Conservation (phyloP, 2,329 filamentous ascomycete species). For the Alternaria postmessia region DNA sequence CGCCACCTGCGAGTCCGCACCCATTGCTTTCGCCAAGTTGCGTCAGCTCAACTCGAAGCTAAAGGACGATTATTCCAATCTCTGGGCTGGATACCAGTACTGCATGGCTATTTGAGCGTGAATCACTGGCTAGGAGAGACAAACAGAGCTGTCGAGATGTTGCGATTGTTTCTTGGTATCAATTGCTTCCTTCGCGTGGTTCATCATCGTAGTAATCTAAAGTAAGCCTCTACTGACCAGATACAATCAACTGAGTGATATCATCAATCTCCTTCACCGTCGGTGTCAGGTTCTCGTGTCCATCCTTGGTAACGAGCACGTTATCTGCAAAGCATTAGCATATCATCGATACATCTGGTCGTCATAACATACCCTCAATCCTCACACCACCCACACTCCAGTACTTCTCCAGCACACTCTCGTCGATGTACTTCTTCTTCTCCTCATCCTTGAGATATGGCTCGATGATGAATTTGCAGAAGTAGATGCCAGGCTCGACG, state of each 20-base stretch:
- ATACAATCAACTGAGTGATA: slow-evolving; percentile 63
- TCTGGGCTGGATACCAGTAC: slow-evolving; percentile 50
- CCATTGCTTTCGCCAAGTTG: slow-evolving; percentile 40
- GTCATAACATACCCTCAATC: slow-evolving; percentile 68
- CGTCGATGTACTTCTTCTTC: slow-evolving; percentile 71
- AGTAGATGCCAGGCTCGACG: slow-evolving; percentile 90
- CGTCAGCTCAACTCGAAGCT: slow-evolving; percentile 42
- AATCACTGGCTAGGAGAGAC: not conserved
- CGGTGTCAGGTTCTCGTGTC: slow-evolving; percentile 83
- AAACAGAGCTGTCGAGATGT: not conserved
- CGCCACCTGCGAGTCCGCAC: slow-evolving; percentile 44
- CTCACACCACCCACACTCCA: slow-evolving; percentile 86
- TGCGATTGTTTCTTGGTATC: not conserved
- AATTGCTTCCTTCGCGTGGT: not conserved
- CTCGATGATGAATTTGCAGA: slow-evolving; percentile 76
- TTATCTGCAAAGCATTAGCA: slow-evolving; percentile 64
- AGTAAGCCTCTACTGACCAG: not conserved
- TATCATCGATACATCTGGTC: not conserved
- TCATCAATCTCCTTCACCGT: slow-evolving; percentile 77
- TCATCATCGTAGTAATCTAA: not conserved
- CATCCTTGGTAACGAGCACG: slow-evolving; percentile 78
- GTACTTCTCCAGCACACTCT: slow-evolving; percentile 70
- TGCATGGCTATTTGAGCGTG: slow-evolving; percentile 33
- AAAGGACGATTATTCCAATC: slow-evolving; percentile 44
- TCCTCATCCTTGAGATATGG: slow-evolving; percentile 69